Conservation (phyloP, 2,329 filamentous ascomycete genomes). For the Colletotrichum falcatum region DNA sequence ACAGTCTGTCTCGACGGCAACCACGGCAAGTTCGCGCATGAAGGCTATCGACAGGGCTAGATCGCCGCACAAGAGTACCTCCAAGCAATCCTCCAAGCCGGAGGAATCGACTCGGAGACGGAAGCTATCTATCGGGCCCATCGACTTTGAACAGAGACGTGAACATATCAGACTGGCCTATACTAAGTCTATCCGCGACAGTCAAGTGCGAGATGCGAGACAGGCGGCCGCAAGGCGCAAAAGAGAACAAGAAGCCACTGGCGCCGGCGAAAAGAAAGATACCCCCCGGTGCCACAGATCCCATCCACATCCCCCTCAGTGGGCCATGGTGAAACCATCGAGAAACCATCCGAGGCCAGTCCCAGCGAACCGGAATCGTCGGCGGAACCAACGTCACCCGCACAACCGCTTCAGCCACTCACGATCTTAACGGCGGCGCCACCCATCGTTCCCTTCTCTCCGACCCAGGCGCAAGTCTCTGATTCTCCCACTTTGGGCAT, state of each 20-base stretch:
- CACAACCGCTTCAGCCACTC: slow-evolving; percentile 20
- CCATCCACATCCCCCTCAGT: neutral
- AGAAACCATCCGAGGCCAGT: slow-evolving; percentile 17
- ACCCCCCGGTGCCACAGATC: slow-evolving; percentile 30
- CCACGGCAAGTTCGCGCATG: slow-evolving; percentile 76
- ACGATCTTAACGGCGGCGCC: slow-evolving; percentile 31
- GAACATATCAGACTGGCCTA: slow-evolving; percentile 88
- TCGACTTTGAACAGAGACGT: slow-evolving; percentile 86
- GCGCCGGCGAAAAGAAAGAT: slow-evolving; percentile 52
- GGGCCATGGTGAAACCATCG: slow-evolving; percentile 8
- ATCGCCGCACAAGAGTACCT: slow-evolving; percentile 54
- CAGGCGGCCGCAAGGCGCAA: slow-evolving; percentile 66
- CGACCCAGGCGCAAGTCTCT: slow-evolving; percentile 43
- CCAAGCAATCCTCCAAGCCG: slow-evolving; percentile 48
- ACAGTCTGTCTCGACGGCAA: slow-evolving; percentile 80
- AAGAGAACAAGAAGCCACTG: slow-evolving; percentile 62
- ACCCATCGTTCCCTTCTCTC: slow-evolving; percentile 18
- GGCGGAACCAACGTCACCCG: slow-evolving; percentile 20
- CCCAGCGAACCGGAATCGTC: slow-evolving; percentile 5
- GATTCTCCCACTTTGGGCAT: slow-evolving; percentile 77
- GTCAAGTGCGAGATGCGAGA: slow-evolving; percentile 69
- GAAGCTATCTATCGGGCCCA: slow-evolving; percentile 75
- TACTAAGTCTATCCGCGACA: slow-evolving; percentile 84
- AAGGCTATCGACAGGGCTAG: slow-evolving; percentile 70
- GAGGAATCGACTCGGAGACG: slow-evolving; percentile 58